phyloP scores from a whole-genome alignment of 139 green algal genomes.

The Closterium sp. region DNA sequence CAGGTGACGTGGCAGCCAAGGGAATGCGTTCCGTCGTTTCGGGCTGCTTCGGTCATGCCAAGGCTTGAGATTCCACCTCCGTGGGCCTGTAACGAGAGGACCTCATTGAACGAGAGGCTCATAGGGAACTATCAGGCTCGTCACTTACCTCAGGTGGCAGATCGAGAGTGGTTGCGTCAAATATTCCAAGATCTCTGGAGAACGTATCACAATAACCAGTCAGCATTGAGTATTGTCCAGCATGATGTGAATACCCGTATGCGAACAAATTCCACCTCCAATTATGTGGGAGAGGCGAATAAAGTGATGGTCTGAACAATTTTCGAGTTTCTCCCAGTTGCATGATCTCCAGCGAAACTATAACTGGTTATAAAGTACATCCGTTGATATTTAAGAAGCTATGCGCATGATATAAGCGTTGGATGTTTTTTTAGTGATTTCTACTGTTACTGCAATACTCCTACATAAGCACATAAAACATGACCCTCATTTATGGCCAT shows the following conservation, averaged over 20 bases:
- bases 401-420: no score
- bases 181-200: neutral
- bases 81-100: neutral
- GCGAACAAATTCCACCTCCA: neutral
- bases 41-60: neutral
- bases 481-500: no score
- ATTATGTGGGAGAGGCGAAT: neutral
- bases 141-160: neutral
- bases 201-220: neutral
- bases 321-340: neutral
- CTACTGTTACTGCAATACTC: no score
- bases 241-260: neutral
- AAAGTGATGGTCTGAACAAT: neutral
- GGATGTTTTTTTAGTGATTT: no score
- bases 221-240: neutral
- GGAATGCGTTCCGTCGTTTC: neutral
- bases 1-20: neutral
- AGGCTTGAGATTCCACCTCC: neutral
- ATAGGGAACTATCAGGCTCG: neutral
- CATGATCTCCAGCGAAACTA: no score
- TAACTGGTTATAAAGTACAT: no score
- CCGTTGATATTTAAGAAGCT: no score
- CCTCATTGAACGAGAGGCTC: neutral
- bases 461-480: no score
- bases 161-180: neutral